phyloP scores from a whole-genome alignment of 768 basidiomycete species.

The Xerocomus spinulosus region DNA sequence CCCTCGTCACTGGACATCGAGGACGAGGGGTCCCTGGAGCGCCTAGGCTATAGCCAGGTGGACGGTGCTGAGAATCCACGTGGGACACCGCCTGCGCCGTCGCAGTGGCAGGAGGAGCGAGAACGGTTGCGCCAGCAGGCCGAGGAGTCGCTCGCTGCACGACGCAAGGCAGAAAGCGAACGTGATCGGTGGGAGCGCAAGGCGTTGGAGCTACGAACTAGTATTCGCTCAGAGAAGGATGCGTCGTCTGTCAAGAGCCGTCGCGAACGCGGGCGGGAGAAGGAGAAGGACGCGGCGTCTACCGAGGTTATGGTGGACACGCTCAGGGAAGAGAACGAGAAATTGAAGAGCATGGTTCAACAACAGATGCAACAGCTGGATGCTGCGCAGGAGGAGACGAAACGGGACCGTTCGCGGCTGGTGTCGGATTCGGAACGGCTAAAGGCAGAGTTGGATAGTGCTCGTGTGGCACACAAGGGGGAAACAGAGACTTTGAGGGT shows the following conservation, averaged over 20 bases:
- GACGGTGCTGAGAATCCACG: conserved; percentile 3
- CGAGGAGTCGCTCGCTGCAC: conserved; percentile 10
- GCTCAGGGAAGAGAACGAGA: conserved; percentile 24
- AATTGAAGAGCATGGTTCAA: conserved; percentile 17
- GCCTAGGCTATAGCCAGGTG: conserved; percentile 20
- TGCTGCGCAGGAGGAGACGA: conserved; percentile 6
- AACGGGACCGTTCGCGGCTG: conserved; percentile 9
- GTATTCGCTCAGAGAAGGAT: conserved; percentile 10
- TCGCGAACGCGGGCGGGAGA: conserved; percentile 19
- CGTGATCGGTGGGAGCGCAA: conserved; percentile 22
- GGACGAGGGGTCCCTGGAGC: conserved; percentile 15
- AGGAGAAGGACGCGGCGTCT: conserved; percentile 6
- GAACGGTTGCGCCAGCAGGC: conserved; percentile 9
- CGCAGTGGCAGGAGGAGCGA: conserved; percentile 9
- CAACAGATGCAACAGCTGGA: conserved; percentile 17
- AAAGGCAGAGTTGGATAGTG: conserved; percentile 10
- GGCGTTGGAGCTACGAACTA: conserved; percentile 15
- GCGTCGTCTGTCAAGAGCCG: conserved; percentile 8
- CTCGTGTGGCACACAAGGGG: conserved; percentile 4
- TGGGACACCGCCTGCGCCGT: neutral
- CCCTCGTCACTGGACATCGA: conserved; percentile 15
- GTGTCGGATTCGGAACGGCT: conserved; percentile 10
- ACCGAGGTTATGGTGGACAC: neutral
- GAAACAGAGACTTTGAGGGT: conserved; percentile 16
- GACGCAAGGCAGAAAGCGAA: conserved; percentile 16